Conservation (phyloP, 805 yeast species). For the Vanderwaltozyma tropicalis region DNA sequence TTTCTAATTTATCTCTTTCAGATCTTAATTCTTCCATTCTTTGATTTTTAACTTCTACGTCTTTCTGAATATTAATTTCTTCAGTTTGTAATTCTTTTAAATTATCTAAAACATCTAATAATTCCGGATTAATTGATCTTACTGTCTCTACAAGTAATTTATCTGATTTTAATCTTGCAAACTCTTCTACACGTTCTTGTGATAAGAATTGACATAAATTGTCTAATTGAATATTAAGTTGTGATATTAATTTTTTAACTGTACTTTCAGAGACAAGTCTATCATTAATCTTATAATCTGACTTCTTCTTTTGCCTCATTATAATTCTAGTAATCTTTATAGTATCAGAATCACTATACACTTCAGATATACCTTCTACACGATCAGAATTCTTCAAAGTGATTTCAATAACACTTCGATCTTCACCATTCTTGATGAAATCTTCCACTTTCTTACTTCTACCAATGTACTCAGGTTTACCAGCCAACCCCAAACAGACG, state of each 20-base stretch:
- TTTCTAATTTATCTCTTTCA: slow-evolving; percentile 32
- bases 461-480: slow-evolving; percentile 64
- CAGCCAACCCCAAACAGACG: slow-evolving; percentile 79
- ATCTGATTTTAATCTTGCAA: slow-evolving; percentile 73
- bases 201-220: slow-evolving; percentile 91
- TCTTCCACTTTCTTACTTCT: slow-evolving; percentile 49
- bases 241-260: slow-evolving; percentile 36
- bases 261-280: slow-evolving; percentile 31
- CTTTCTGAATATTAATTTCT: slow-evolving; percentile 31
- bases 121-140: slow-evolving; percentile 59
- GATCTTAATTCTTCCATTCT: slow-evolving; percentile 27
- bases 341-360: slow-evolving; percentile 15
- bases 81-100: slow-evolving; percentile 43
- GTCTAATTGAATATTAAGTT: slow-evolving; percentile 71
- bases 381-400: slow-evolving; percentile 23
- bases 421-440: slow-evolving; percentile 62
- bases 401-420: slow-evolving; percentile 27
- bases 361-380: slow-evolving; percentile 20
- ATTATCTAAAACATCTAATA: slow-evolving; percentile 46
- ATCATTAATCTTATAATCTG: slow-evolving; percentile 45
- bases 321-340: slow-evolving; percentile 37
- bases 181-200: slow-evolving; percentile 89
- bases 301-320: slow-evolving; percentile 31
- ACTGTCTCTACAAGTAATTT: slow-evolving; percentile 68
- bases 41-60: slow-evolving; percentile 25